Percentiles rank a stretch among this genome's conserved stretches.
These are phyloP conservation scores for Schoenoplectus tabernaemontani DNA, from an alignment of 202 grass and related monocot genomes.

Conservation along the genomic window DNA sequence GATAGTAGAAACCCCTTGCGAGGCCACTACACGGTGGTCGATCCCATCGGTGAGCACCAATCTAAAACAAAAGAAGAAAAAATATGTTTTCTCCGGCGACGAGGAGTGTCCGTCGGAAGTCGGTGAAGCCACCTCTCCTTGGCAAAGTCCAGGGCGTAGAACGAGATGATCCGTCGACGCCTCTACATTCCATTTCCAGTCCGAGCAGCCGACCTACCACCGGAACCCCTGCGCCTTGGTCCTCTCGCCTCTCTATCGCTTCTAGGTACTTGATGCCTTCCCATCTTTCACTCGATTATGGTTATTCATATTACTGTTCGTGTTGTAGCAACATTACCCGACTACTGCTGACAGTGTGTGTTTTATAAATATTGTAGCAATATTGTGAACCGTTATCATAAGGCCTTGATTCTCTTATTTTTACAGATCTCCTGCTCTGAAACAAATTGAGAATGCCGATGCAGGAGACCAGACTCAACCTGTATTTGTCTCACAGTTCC, in stretches of 20 bases:
- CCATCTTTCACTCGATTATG: neutral
- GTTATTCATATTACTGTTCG: neutral
- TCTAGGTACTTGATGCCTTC: constrained; percentile 42
- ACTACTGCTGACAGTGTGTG: neutral
- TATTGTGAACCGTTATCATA: neutral
- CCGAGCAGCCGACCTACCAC: constrained; percentile 44
- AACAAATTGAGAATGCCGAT: constrained; percentile 38
- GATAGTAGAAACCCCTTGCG: neutral
- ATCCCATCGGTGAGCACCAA: too few relatives aligned
- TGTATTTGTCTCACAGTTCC: constrained; percentile 67
- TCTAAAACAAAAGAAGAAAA: too few relatives aligned
- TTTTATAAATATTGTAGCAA: neutral
- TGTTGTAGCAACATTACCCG: neutral
- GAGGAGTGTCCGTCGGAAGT: constrained; percentile 44
- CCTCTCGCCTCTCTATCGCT: constrained; percentile 45
- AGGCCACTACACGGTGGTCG: too few relatives aligned
- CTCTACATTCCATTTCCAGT: constrained; percentile 24
- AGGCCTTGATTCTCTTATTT: constrained; percentile 3
- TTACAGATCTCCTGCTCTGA: constrained; percentile 46
- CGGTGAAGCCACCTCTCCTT: constrained; percentile 13
- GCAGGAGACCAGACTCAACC: constrained; percentile 62
- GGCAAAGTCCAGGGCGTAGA: constrained; percentile 14
- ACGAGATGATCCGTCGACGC: constrained; percentile 27
- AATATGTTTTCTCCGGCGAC: constrained; percentile 89
- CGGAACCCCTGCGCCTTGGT: constrained; percentile 68